Base-by-base conservation (phyloP, 2,329 filamentous ascomycete genomes). In the Penicillium sp. region DNA sequence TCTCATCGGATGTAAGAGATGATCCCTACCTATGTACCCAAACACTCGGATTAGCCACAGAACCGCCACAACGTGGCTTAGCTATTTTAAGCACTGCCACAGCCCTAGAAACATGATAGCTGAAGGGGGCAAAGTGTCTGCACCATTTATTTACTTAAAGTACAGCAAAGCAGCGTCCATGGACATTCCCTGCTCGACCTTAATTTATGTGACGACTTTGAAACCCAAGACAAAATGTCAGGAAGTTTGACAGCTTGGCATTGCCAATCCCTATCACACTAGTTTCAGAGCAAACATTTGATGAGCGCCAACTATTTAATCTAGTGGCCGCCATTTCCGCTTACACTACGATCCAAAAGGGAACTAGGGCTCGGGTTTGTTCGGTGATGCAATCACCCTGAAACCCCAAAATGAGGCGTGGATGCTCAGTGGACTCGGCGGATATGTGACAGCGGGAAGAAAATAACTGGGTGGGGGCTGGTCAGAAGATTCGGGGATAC, bases 361-460 rank as follows among this genome's bases (percentile, higher is more conserved):
- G 35, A 53, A 41, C 35, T 53, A 27, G 21, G n/a, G 40, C 63
- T 60, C 65, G 62, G 62, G 58, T 49, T 46, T 67, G 40, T 50
- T 66, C 63, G 62, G 61, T 25, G 54, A 63, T 59, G 59, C 60
- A 61, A 63, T 62, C 51, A 65, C 56, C 62, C 62, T 67, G 63
- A 66, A 67, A 65, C 63, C 33, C 41, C 42, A 41, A 29, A 57
- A 49, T 51, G 54, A 63, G 58, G 59, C 56, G 54, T 55, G 43
- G 27, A 19, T 8, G 23, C 46, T 56, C 55, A 53, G 56, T 35
- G 50, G 38, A 43, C 23, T 38, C 50, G 57, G 37, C 47, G 49
- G 43, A 49, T 52, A 61, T 61, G 62, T 66, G 65, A 64, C 63
- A 65, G 60, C 59, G 60, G 52, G 13, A 40, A 31, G 19, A 25